phyloP scores from a whole-genome alignment of 208 protist species.

The Jaenimonas drosophilae region DNA sequence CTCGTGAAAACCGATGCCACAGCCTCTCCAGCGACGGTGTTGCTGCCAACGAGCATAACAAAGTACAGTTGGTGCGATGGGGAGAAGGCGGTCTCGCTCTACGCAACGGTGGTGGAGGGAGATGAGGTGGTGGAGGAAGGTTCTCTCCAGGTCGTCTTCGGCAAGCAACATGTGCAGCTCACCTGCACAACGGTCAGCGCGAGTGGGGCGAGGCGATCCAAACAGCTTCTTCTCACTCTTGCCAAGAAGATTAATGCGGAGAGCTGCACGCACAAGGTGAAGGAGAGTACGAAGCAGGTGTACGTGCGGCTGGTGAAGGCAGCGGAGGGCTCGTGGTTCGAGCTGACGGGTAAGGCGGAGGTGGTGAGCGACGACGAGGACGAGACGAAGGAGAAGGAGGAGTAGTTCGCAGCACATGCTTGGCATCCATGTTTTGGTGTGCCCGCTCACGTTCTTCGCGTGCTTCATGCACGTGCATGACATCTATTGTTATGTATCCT shows the following conservation, averaged over 20 bases:
- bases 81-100: conserved; percentile 54
- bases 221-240: conserved; percentile 27
- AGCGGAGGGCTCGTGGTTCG: conserved; percentile 29
- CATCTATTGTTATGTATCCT: too few relatives aligned
- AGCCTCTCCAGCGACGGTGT: conserved; percentile 1
- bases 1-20: conserved; percentile 34
- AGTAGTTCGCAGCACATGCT: too few relatives aligned
- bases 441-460: too few relatives aligned
- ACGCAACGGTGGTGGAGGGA: conserved; percentile 16
- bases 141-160: conserved; percentile 32
- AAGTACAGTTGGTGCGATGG: conserved; percentile 75
- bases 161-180: conserved; percentile 14
- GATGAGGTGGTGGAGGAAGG: conserved; percentile 23
- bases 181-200: conserved; percentile 16
- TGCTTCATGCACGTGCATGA: too few relatives aligned
- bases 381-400: conserved; percentile 6
- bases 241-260: conserved; percentile 37
- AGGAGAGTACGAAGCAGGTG: conserved; percentile 33
- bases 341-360: conserved; percentile 34
- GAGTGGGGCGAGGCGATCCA: conserved; percentile 11
- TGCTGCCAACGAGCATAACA: conserved; percentile 14
- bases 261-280: conserved; percentile 39
- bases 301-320: conserved; percentile 50
- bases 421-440: too few relatives aligned
- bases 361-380: conserved; percentile 11